Evolutionary conservation across 2,329 filamentous ascomycete genomes (phyloP).

Genomic region (Hymenoscyphus fraxineus): DNA sequence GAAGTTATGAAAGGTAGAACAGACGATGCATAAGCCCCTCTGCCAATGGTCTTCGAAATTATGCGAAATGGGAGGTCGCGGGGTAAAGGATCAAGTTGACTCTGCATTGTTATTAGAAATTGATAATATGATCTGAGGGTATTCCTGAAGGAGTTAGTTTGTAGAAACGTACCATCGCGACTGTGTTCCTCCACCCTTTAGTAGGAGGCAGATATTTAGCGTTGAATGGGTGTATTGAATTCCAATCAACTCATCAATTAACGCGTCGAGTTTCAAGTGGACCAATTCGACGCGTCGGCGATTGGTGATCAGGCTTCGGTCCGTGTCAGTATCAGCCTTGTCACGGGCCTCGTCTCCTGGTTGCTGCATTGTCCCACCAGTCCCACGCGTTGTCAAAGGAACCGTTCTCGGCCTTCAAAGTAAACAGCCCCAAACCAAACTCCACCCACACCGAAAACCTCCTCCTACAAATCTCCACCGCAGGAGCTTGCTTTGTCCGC

Average conservation of each 20-base stretch:
- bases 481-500: conserved; percentile 18
- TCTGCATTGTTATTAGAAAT: conserved; percentile 53
- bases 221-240: conserved; percentile 8
- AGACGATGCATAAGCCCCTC: conserved; percentile 96
- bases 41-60: conserved; percentile 92
- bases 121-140: no score
- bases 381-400: conserved; percentile 16
- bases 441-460: neutral
- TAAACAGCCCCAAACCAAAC: conserved; percentile 10
- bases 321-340: conserved; percentile 11
- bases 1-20: conserved; percentile 25
- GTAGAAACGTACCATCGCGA: conserved; percentile 28
- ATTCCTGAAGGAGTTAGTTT: conserved; percentile 8
- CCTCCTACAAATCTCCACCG: conserved; percentile 20
- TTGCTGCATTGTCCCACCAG: neutral
- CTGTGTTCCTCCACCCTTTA: neutral
- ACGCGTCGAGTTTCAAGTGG: conserved; percentile 30
- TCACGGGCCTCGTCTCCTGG: neutral
- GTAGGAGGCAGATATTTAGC: neutral
- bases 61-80: conserved; percentile 85
- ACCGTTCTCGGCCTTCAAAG: conserved; percentile 9
- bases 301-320: conserved; percentile 18
- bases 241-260: conserved; percentile 30
- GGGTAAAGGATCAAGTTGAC: conserved; percentile 84
- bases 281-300: conserved; percentile 22